These are phyloP conservation scores for Talaromyces sp. DNA, from an alignment of 2,329 filamentous ascomycete genomes.

Conservation along the genomic window DNA sequence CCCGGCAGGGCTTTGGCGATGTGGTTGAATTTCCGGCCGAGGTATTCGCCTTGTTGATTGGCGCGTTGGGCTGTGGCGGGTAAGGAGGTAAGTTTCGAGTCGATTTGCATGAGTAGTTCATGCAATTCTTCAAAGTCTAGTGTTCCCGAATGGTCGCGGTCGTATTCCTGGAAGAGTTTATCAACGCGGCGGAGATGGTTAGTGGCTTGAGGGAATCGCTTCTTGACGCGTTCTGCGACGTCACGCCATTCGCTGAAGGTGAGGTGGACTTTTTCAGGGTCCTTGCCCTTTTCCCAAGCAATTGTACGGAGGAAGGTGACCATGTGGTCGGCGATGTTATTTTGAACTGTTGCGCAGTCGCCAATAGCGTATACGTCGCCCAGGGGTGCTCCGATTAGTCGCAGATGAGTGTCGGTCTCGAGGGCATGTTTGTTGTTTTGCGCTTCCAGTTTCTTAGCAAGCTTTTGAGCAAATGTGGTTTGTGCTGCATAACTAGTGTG, in stretches of 20 bases:
- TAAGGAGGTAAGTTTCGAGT: constrained; percentile 87
- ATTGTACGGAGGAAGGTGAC: constrained; percentile 83
- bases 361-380: constrained; percentile 96
- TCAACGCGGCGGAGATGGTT: constrained; percentile 86
- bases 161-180: constrained; percentile 85
- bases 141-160: constrained; percentile 87
- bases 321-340: constrained; percentile 91
- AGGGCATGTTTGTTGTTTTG: constrained; percentile 90
- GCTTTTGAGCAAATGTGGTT: constrained; percentile 70
- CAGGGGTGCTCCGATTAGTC: constrained; percentile 80
- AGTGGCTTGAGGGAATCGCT: constrained; percentile 85
- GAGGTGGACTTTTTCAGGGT: constrained; percentile 83
- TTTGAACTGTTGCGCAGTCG: constrained; percentile 94
- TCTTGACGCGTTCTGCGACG: constrained; percentile 78
- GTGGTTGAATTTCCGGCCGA: constrained; percentile 91
- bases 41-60: constrained; percentile 91
- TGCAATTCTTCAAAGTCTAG: constrained; percentile 90
- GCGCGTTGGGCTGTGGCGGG: constrained; percentile 95
- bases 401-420: constrained; percentile 90
- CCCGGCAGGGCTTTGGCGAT: constrained; percentile 74
- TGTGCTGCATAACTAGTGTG: constrained; percentile 53
- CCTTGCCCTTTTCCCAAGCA: constrained; percentile 86
- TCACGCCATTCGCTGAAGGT: constrained; percentile 84
- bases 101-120: constrained; percentile 86
- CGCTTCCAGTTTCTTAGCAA: constrained; percentile 70